A percentile compares a stretch with the other conserved stretches of the same genome.
Evolutionary conservation across 192 early-diverging fungal genomes (phyloP).

Genomic region (Geosiphon pyriformis): DNA sequence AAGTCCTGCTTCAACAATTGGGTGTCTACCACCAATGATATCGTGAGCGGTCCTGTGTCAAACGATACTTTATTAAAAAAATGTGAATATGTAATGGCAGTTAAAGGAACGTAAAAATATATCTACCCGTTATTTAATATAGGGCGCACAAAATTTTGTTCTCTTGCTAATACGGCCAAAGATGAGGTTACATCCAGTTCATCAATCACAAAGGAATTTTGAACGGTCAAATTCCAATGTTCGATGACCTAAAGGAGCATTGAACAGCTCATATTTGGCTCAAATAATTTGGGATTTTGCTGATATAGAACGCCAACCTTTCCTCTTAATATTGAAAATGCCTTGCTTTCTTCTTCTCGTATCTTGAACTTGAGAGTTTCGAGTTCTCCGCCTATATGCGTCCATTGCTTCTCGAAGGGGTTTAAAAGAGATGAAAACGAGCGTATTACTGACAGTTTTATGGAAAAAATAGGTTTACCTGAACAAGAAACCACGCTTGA

Average conservation of each 20-base stretch:
- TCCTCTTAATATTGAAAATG: conserved; percentile 46
- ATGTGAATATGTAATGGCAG: no score
- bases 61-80: no score
- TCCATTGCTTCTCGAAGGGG: conserved; percentile 42
- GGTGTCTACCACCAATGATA: conserved; percentile 51
- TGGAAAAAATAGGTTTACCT: background rate
- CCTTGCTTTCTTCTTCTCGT: conserved; percentile 46
- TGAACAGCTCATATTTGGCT: background rate
- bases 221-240: conserved; percentile 49
- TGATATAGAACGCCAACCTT: no score
- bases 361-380: conserved; percentile 38
- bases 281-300: no score
- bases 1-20: conserved; percentile 53
- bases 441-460: background rate
- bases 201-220: conserved; percentile 56
- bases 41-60: conserved; percentile 2
- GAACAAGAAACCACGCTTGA: conserved; percentile 5
- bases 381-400: conserved; percentile 52
- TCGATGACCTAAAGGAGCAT: conserved; percentile 35
- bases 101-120: no score
- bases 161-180: conserved; percentile 50
- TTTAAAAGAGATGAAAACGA: no score
- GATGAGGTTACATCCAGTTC: conserved; percentile 64
- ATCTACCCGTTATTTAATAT: conserved; percentile 31
- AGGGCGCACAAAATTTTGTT: conserved; percentile 55